phyloP scores from a whole-genome alignment of 78 protist genomes.

The Neovahlkampfia damariscottae region DNA sequence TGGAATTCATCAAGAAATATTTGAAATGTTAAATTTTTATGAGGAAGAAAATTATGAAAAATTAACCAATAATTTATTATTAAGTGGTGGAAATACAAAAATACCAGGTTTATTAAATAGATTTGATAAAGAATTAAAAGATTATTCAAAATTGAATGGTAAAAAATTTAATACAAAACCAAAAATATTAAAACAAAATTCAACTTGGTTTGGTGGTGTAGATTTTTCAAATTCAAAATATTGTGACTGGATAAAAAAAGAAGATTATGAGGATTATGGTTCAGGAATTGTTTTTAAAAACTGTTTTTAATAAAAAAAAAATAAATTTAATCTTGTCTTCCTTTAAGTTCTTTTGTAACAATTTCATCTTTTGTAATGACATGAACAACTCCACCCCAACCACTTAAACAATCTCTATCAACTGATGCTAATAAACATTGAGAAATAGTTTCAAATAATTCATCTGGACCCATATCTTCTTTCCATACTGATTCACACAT shows the following conservation, averaged over 20 bases:
- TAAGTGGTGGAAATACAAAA: no score
- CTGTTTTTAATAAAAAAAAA: neutral
- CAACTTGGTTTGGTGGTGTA: no score
- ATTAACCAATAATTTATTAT: no score
- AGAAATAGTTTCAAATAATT: conserved; percentile 60
- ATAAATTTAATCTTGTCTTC: conserved; percentile 19
- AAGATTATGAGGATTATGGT: neutral
- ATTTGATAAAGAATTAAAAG: no score
- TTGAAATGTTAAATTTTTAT: no score
- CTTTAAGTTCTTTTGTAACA: conserved; percentile 18
- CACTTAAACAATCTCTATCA: conserved; percentile 87
- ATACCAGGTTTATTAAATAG: no score
- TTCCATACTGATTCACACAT: conserved; percentile 16
- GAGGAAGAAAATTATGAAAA: no score
- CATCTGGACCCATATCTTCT: conserved; percentile 27
- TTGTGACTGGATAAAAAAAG: neutral
- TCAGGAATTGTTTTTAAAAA: no score
- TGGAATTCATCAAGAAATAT: no score
- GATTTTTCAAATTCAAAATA: neutral
- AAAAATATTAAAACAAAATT: no score
- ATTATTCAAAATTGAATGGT: no score
- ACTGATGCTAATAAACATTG: conserved; percentile 49
- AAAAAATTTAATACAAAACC: no score
- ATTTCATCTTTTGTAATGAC: conserved; percentile 35
- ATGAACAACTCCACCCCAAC: conserved; percentile 91